Percentiles rank a stretch among this genome's conserved stretches.
These are phyloP conservation scores for Saussurea involucrata DNA, from an alignment of 129 eudicot genomes.

Conservation along the genomic window DNA sequence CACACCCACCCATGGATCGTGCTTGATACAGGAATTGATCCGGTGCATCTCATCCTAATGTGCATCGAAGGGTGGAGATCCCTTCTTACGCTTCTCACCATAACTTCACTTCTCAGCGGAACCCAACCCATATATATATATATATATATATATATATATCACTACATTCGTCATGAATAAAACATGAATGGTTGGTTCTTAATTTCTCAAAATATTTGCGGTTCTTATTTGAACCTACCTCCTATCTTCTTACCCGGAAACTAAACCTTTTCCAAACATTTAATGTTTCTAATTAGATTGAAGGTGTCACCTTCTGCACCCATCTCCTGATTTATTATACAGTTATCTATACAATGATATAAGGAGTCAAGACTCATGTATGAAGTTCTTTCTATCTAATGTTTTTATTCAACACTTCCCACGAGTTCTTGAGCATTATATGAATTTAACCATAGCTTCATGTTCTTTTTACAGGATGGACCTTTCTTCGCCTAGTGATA, in stretches of 20 bases:
- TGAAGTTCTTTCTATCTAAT: background rate
- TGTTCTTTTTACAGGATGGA: conserved; percentile 50
- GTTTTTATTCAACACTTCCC: background rate
- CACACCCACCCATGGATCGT: too few species aligned
- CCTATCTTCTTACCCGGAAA: background rate
- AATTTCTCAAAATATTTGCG: background rate
- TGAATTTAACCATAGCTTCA: conserved; percentile 6
- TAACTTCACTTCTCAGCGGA: too few species aligned
- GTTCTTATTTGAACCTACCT: background rate
- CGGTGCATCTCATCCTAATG: too few species aligned
- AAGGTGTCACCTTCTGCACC: background rate
- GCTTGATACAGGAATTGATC: too few species aligned
- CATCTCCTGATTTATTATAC: conserved; percentile 3
- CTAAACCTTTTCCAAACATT: background rate
- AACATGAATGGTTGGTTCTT: background rate
- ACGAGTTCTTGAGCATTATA: conserved; percentile 4
- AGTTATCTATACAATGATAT: background rate
- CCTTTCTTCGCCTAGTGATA: conserved; percentile 38
- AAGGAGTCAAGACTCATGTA: background rate
- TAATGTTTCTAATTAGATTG: background rate
- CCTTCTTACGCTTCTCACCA: too few species aligned
- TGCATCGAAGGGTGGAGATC: too few species aligned
- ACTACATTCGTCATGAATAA: background rate
- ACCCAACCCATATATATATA: too few species aligned
- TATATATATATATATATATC: too few species aligned